Conservation (phyloP, 371 early-diverging fungal genomes). For the Lichtheimia ornata region DNA sequence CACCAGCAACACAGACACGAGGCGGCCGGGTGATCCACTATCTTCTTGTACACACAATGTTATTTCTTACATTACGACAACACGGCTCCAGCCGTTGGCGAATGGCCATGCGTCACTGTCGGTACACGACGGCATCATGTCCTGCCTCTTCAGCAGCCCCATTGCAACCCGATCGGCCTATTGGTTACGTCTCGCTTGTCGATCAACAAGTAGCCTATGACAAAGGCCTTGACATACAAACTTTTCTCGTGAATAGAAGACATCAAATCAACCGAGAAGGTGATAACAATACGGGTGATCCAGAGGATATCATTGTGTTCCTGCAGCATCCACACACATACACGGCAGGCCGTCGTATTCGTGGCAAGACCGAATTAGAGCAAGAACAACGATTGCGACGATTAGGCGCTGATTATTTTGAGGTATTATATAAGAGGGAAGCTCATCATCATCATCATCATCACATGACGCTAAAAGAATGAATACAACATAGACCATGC, state of each 20-base stretch:
- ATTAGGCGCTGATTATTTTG: conserved; percentile 80
- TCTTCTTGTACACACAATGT: too few relatives aligned
- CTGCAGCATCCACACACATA: conserved; percentile 89
- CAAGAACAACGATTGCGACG: conserved; percentile 58
- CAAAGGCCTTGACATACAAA: conserved; percentile 58
- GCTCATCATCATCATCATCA: neutral
- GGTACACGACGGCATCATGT: too few relatives aligned
- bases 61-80: too few relatives aligned
- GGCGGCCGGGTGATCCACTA: too few relatives aligned
- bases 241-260: conserved; percentile 47
- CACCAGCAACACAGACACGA: too few relatives aligned
- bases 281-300: conserved; percentile 6
- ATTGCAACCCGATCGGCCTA: conserved; percentile 17
- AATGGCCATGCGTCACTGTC: too few relatives aligned
- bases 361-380: conserved; percentile 51
- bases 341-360: conserved; percentile 89
- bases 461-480: neutral
- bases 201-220: conserved; percentile 47
- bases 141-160: neutral
- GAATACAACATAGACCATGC: conserved; percentile 42
- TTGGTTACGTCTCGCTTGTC: conserved; percentile 17
- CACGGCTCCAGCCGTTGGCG: too few relatives aligned
- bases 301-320: conserved; percentile 71
- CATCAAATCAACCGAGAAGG: conserved; percentile 19
- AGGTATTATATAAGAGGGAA: conserved; percentile 41